Evolutionary conservation across 495 filamentous ascomycete genomes (phyloP).

Genomic region (Hypoxylon crocopeplum): DNA sequence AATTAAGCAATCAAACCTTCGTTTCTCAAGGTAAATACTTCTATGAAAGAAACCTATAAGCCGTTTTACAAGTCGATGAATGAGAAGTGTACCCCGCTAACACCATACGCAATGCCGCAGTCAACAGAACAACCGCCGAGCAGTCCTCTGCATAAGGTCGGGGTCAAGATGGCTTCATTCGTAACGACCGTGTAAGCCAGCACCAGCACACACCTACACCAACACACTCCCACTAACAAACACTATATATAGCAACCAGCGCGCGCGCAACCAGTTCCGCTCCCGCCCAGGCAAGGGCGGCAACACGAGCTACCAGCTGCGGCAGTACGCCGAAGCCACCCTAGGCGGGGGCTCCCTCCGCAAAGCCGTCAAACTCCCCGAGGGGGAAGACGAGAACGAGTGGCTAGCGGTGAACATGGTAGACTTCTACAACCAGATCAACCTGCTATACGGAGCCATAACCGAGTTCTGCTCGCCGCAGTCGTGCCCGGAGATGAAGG

Average conservation of each 20-base stretch:
- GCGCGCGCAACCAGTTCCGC: slow-evolving; percentile 88
- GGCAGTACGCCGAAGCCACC: slow-evolving; percentile 97
- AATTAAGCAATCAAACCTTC: no score
- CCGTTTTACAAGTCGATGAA: neutral
- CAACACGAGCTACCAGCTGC: slow-evolving; percentile 91
- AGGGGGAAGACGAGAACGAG: slow-evolving; percentile 96
- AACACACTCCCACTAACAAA: slow-evolving; percentile 15
- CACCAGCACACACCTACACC: slow-evolving; percentile 1
- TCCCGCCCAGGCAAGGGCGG: slow-evolving; percentile 86
- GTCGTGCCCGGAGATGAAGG: slow-evolving; percentile 99
- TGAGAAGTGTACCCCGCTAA: slow-evolving; percentile 24
- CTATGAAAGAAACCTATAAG: neutral
- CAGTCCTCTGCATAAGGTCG: slow-evolving; percentile 26
- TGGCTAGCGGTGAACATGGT: slow-evolving; percentile 99
- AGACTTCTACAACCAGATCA: slow-evolving; percentile 99
- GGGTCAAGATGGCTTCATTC: slow-evolving; percentile 55
- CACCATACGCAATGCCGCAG: slow-evolving; percentile 30
- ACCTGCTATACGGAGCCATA: slow-evolving; percentile 97
- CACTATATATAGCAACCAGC: slow-evolving; percentile 88
- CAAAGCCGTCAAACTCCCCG: slow-evolving; percentile 95
- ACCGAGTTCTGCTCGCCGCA: slow-evolving; percentile 98
- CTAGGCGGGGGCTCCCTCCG: slow-evolving; percentile 92
- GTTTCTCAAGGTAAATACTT: slow-evolving; percentile 1
- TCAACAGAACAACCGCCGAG: slow-evolving; percentile 2
- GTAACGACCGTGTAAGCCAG: slow-evolving; percentile 58